Percentiles rank a stretch among this genome's conserved stretches.
Conservation (phyloP, 2,329 filamentous ascomycete genomes). For the Pseudogymnoascus sp. region DNA sequence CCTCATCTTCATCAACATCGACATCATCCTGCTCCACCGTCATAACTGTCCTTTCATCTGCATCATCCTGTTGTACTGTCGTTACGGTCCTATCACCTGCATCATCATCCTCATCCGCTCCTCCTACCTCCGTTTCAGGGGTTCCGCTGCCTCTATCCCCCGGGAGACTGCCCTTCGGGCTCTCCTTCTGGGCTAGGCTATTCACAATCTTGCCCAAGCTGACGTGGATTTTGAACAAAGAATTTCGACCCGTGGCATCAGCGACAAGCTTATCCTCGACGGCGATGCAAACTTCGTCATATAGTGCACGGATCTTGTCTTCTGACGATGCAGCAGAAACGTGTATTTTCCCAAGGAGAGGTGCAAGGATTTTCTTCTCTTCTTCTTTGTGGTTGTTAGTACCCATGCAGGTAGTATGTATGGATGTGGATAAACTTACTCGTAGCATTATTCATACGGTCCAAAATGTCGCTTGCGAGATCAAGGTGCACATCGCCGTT, state of each 20-base stretch:
- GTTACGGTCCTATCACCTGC: slow-evolving; percentile 38
- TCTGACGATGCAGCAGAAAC: slow-evolving; percentile 60
- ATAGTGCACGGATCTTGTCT: slow-evolving; percentile 49
- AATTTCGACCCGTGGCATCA: slow-evolving; percentile 55
- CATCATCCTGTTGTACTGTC: slow-evolving; percentile 33
- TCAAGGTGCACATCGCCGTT: slow-evolving; percentile 74
- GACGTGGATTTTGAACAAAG: slow-evolving; percentile 61
- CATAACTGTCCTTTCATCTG: slow-evolving; percentile 13
- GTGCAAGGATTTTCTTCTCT: slow-evolving; percentile 74
- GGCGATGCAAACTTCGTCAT: slow-evolving; percentile 51
- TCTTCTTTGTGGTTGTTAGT: slow-evolving; percentile 53
- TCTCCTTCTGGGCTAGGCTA: slow-evolving; percentile 20
- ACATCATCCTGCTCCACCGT: slow-evolving; percentile 11
- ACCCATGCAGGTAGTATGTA: neutral
- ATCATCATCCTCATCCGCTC: slow-evolving; percentile 31
- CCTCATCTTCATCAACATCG: slow-evolving; percentile 1
- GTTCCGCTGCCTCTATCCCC: slow-evolving; percentile 23
- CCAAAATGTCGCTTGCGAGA: slow-evolving; percentile 69
- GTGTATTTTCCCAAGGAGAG: slow-evolving; percentile 74
- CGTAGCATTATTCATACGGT: slow-evolving; percentile 59
- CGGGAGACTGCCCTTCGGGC: slow-evolving; percentile 29
- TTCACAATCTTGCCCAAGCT: slow-evolving; percentile 61
- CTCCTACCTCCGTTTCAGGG: slow-evolving; percentile 30
- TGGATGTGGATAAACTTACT: slow-evolving; percentile 44
- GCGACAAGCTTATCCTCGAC: slow-evolving; percentile 54